These are phyloP conservation scores for Mycena leptocephala DNA, from an alignment of 768 basidiomycete species.

Conservation along the genomic window DNA sequence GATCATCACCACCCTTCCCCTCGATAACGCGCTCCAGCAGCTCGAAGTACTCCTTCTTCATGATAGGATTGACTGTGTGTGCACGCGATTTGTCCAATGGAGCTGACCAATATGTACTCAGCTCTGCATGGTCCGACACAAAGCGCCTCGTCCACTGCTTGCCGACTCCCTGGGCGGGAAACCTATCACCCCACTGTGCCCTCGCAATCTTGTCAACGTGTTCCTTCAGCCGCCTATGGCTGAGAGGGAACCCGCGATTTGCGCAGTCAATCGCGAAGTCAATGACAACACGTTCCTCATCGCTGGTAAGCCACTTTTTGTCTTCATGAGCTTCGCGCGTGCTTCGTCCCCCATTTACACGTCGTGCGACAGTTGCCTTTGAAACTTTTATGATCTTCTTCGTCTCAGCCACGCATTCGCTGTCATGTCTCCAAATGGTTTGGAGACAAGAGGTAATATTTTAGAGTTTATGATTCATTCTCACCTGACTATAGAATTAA, in stretches of 20 bases:
- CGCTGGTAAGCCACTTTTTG: background rate
- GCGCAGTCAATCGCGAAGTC: background rate
- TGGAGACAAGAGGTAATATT: too few relatives aligned
- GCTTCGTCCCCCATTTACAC: background rate
- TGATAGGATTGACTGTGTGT: slow-evolving; percentile 46
- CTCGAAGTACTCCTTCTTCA: slow-evolving; percentile 42
- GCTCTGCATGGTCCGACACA: background rate
- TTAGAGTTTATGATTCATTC: too few relatives aligned
- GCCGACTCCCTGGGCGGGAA: background rate
- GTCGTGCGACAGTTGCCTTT: background rate
- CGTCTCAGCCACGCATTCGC: too few relatives aligned
- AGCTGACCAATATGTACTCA: background rate
- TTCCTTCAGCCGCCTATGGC: slow-evolving; percentile 40
- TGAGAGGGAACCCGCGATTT: slow-evolving; percentile 44
- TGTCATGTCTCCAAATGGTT: too few relatives aligned
- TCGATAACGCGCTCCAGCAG: slow-evolving; percentile 37
- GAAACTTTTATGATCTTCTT: background rate
- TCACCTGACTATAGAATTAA: too few relatives aligned
- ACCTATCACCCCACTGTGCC: background rate
- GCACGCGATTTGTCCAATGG: slow-evolving; percentile 25
- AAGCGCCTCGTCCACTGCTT: background rate
- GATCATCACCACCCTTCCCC: slow-evolving; percentile 16
- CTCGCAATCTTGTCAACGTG: slow-evolving; percentile 41
- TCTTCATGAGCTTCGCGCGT: background rate
- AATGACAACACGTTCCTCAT: background rate